Evolutionary conservation across 129 eudicot genomes (phyloP).

Genomic region (Chrysanthemum lavandulifolium): DNA sequence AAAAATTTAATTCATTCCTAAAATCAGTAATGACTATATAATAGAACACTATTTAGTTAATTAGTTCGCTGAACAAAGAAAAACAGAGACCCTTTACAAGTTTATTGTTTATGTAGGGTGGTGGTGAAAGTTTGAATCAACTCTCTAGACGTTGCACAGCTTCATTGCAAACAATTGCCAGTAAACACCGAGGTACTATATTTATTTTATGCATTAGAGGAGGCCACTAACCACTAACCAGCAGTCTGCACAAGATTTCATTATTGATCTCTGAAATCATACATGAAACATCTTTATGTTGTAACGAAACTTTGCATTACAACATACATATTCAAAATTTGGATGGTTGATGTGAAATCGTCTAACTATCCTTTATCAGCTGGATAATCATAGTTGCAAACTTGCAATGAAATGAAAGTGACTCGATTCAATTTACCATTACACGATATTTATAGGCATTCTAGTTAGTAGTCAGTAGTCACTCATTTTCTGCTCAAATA

Average conservation of each 20-base stretch:
- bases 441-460: too few species aligned
- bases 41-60: neutral
- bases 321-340: neutral
- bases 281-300: too few species aligned
- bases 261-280: too few species aligned
- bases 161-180: constrained; percentile 62
- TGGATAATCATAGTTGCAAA: neutral
- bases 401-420: neutral
- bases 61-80: too few species aligned
- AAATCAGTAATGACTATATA: neutral
- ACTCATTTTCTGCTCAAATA: too few species aligned
- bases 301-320: neutral
- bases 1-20: neutral
- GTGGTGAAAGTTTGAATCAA: constrained; percentile 87
- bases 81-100: neutral
- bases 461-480: too few species aligned
- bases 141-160: constrained; percentile 75
- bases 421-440: too few species aligned
- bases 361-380: neutral
- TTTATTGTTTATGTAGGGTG: constrained; percentile 57
- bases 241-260: neutral
- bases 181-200: constrained; percentile 68
- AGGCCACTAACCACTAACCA: neutral
- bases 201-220: neutral
- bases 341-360: neutral